These are phyloP conservation scores for Miscanthus lutarioriparius DNA, from an alignment of 176 grass and related monocot species.

Conservation along the genomic window DNA sequence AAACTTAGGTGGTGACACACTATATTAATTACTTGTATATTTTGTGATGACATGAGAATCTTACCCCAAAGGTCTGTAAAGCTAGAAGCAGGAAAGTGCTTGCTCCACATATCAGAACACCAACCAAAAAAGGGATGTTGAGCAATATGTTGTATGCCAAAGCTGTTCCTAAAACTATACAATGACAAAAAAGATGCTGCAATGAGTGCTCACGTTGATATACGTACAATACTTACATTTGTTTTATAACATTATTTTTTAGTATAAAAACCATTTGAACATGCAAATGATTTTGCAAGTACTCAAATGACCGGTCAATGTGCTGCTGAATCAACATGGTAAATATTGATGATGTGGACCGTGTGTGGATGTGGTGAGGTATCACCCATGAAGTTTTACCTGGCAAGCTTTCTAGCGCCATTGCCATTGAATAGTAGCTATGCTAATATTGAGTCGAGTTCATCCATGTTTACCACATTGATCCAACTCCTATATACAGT, in stretches of 20 bases:
- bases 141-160: slow-evolving; percentile 76
- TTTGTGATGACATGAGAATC: neutral
- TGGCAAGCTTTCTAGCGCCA: neutral
- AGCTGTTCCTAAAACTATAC: slow-evolving; percentile 75
- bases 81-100: slow-evolving; percentile 59
- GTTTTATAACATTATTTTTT: neutral
- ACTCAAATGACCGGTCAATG: too few relatives aligned
- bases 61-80: slow-evolving; percentile 70
- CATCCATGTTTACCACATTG: neutral
- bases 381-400: neutral
- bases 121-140: slow-evolving; percentile 57
- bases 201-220: neutral
- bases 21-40: neutral
- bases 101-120: slow-evolving; percentile 62
- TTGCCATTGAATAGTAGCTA: neutral
- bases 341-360: too few relatives aligned
- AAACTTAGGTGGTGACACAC: neutral
- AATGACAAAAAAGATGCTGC: slow-evolving; percentile 4
- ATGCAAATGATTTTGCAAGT: neutral
- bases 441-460: neutral
- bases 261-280: neutral
- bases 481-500: neutral
- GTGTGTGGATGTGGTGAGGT: neutral
- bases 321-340: too few relatives aligned
- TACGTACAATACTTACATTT: neutral